Conservation (phyloP, 805 yeast species). For the Kluyveromyces lactis region DNA sequence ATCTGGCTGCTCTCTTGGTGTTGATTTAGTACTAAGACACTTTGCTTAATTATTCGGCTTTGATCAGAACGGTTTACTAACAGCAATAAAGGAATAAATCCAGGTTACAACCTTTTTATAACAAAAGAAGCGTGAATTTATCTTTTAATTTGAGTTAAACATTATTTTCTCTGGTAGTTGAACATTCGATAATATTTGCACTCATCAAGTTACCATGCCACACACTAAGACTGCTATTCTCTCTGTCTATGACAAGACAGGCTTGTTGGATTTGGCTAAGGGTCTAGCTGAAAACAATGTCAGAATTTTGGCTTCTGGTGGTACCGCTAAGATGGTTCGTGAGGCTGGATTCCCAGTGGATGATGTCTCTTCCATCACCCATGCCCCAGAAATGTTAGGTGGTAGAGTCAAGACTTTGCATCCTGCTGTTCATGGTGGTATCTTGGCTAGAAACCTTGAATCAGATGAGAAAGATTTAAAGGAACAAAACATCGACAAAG, state of each 20-base stretch:
- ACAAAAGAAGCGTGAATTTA: too few relatives aligned
- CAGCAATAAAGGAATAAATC: too few relatives aligned
- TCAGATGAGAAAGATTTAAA: constrained; percentile 83
- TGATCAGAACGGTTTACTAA: too few relatives aligned
- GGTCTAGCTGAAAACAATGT: constrained; percentile 85
- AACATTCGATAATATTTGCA: too few relatives aligned
- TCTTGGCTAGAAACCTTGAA: constrained; percentile 87
- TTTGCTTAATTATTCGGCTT: too few relatives aligned
- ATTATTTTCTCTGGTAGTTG: too few relatives aligned
- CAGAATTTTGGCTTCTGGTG: constrained; percentile 93
- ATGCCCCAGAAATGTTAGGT: constrained; percentile 98
- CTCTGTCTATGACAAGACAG: constrained; percentile 97
- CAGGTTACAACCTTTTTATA: too few relatives aligned
- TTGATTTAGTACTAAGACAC: too few relatives aligned
- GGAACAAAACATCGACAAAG: constrained; percentile 88
- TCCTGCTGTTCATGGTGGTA: constrained; percentile 98
- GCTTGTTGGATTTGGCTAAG: constrained; percentile 90
- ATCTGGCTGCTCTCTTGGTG: too few relatives aligned
- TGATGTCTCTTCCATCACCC: constrained; percentile 90
- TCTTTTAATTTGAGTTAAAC: too few relatives aligned
- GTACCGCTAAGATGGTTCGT: constrained; percentile 88
- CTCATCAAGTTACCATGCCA: background rate
- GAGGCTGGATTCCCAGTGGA: constrained; percentile 98
- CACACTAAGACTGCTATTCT: constrained; percentile 82
- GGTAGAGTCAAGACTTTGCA: constrained; percentile 98